These are phyloP conservation scores for Cladorrhinum samala DNA, from an alignment of 495 filamentous ascomycete species.

Conservation along the genomic window DNA sequence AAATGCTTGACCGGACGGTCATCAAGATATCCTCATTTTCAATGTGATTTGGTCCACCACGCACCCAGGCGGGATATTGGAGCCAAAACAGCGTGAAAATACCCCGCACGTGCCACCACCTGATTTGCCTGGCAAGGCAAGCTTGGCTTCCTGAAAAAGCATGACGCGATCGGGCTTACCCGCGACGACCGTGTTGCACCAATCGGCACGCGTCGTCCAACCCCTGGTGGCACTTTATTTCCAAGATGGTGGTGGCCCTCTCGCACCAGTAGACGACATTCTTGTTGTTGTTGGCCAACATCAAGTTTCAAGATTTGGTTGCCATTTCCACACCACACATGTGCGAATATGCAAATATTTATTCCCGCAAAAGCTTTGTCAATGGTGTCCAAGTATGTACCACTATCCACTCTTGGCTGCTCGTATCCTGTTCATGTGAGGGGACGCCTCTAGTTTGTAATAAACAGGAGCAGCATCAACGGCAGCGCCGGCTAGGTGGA, in stretches of 20 bases:
- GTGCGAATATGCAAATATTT: neutral
- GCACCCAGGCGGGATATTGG: too few relatives aligned
- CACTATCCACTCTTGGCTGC: too few relatives aligned
- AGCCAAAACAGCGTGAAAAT: neutral
- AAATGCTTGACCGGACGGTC: too few relatives aligned
- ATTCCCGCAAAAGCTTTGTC: neutral
- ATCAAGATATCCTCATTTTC: too few relatives aligned
- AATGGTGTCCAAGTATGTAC: too few relatives aligned
- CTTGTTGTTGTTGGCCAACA: conserved; percentile 1
- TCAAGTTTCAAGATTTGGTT: neutral
- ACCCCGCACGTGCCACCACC: neutral
- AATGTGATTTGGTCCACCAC: too few relatives aligned
- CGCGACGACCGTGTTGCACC: conserved; percentile 23
- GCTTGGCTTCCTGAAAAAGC: conserved; percentile 3
- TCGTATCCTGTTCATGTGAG: too few relatives aligned
- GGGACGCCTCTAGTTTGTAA: too few relatives aligned
- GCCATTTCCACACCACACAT: conserved; percentile 15
- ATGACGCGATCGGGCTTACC: conserved; percentile 22
- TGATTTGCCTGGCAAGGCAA: neutral
- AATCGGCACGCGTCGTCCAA: conserved; percentile 21
- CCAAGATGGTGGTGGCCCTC: conserved; percentile 16
- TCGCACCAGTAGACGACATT: conserved; percentile 15
- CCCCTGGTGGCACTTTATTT: conserved; percentile 16
- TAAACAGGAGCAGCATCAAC: too few relatives aligned
- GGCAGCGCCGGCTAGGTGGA: too few relatives aligned